Evolutionary conservation across 2,329 filamentous ascomycete genomes (phyloP), one percentile per base, ranked within the genome.

Genomic region (Aspergillus brasiliensis): DNA sequence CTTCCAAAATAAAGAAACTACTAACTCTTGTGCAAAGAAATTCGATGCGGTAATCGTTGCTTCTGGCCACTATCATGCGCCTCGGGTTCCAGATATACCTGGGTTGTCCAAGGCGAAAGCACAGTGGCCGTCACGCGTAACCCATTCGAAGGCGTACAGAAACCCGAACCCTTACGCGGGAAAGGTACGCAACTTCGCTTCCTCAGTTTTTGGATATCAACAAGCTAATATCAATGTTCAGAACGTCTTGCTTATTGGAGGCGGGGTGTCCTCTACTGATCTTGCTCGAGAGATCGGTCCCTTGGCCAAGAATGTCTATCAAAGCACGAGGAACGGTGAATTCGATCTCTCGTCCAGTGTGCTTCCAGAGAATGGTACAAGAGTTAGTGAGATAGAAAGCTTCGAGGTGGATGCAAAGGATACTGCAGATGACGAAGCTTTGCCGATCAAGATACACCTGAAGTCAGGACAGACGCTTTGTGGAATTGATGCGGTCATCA

Each of bases 401-500:
- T 88, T 85, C 57, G 72, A 81, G 7, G n/a, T 56, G 2, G 40
- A 61, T 8, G 4, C 25, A 3, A 15, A 3, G 3, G 7, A 23
- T 1, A 28, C 57, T 8, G 13, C 55, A 6, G 60, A 67, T 1
- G 65, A 73, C 0, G 71, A 75, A 0, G 67, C 78, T 0, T 81
- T 87, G 8, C 83, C 84, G 0, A 80, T 83, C 0, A 79, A 71
- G 0, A 73, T 87, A 1, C 75, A 80, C 0, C 74, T 91, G 1
- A 80, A 78, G 46, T 82, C 86, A 23, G 87, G 86, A 0, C 65
- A 75, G 0, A 74, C 74, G 1, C 67, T 91, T 0, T 76, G 76
- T 19, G 78, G 81, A 8, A 84, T 91, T 37, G 82, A 91, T 65
- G 76, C 79, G 15, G 80, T 91, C 0, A 80, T 91, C 19, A 69